Evolutionary conservation across 768 basidiomycete genomes (phyloP).

Genomic region (Agaricus sinodeliciosus): DNA sequence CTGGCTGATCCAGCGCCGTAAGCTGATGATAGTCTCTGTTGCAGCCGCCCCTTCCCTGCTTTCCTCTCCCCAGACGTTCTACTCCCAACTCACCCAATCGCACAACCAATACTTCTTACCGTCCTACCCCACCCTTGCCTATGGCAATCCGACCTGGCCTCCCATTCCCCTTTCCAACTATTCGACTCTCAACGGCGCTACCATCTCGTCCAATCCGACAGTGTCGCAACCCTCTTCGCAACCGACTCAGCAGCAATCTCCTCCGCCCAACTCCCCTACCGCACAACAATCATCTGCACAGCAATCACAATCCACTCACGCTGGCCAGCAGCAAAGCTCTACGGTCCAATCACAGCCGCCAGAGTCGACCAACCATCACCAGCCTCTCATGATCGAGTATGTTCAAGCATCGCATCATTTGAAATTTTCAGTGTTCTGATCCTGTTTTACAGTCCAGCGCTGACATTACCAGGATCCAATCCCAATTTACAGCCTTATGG

Average conservation of each 20-base stretch:
- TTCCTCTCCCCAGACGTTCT: conserved; percentile 33
- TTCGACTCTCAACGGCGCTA: conserved; percentile 76
- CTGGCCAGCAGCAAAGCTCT: conserved; percentile 20
- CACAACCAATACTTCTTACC: conserved; percentile 33
- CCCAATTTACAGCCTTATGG: conserved; percentile 9
- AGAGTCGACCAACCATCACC: conserved; percentile 21
- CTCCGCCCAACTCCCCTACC: conserved; percentile 14
- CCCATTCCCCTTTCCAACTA: conserved; percentile 63
- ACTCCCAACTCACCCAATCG: conserved; percentile 20
- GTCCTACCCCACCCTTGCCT: conserved; percentile 48
- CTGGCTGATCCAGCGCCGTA: background rate
- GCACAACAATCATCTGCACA: conserved; percentile 20
- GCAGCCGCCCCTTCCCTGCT: conserved; percentile 32
- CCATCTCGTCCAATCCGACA: conserved; percentile 34
- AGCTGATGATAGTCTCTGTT: conserved; percentile 7
- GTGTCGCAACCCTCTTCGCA: conserved; percentile 19
- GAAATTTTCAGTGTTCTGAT: conserved; percentile 1
- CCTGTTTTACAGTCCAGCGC: conserved; percentile 41
- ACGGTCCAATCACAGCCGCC: conserved; percentile 21
- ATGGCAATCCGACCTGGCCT: conserved; percentile 34
- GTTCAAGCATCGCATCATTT: conserved; percentile 21
- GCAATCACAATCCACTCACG: conserved; percentile 16
- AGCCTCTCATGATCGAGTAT: conserved; percentile 65
- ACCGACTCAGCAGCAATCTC: conserved; percentile 16
- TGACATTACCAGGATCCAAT: conserved; percentile 49